Evolutionary conservation across 148 eudicot species (phyloP).

Genomic region (Chenopodium album): DNA sequence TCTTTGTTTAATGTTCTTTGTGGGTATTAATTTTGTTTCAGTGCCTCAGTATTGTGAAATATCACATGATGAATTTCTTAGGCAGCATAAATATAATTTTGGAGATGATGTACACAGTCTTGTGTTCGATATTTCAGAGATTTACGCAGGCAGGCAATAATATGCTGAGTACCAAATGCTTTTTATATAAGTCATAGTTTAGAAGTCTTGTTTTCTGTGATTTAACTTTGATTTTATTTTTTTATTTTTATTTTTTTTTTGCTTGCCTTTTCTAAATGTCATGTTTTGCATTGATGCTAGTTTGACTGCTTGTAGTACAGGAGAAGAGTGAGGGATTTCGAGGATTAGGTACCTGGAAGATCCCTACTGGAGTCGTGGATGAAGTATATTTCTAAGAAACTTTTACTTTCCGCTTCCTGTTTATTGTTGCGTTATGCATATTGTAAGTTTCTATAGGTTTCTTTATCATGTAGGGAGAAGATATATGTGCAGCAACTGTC

Average conservation of each 20-base stretch:
- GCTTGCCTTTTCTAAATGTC: not conserved
- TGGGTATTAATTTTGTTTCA: too few relatives aligned
- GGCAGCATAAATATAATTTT: too few relatives aligned
- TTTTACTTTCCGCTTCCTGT: not conserved
- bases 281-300: not conserved
- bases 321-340: slow-evolving; percentile 54
- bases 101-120: too few relatives aligned
- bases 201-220: not conserved
- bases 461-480: slow-evolving; percentile 69
- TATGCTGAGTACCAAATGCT: too few relatives aligned
- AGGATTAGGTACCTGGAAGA: slow-evolving; percentile 78
- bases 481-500: slow-evolving; percentile 54
- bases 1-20: too few relatives aligned
- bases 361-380: slow-evolving; percentile 86
- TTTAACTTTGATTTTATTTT: not conserved
- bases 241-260: not conserved
- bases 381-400: slow-evolving; percentile 44
- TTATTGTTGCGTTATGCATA: not conserved
- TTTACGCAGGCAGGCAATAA: too few relatives aligned
- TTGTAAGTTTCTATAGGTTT: slow-evolving; percentile 12
- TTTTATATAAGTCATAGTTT: not conserved
- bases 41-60: too few relatives aligned
- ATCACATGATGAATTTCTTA: too few relatives aligned
- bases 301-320: slow-evolving; percentile 61
- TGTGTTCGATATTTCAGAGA: too few relatives aligned